Conservation (phyloP, 1,284 basidiomycete genomes). For the Microbotryomycetes sp. region DNA sequence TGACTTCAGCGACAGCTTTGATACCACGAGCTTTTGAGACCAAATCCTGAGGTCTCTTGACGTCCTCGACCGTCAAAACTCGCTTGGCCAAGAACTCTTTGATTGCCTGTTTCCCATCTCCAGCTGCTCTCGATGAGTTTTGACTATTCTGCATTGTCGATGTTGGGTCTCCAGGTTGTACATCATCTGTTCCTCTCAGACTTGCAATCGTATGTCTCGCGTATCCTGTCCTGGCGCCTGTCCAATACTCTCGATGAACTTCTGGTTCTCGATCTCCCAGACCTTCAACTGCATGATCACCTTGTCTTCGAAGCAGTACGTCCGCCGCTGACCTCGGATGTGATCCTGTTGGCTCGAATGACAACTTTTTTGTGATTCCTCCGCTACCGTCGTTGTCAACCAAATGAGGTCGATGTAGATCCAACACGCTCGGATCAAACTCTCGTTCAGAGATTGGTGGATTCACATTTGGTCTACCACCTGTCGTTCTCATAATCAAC, state of each 20-base stretch:
- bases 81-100: constrained; percentile 36
- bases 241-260: background rate
- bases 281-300: background rate
- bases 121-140: constrained; percentile 9
- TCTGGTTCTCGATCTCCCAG: background rate
- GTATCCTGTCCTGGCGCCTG: constrained; percentile 19
- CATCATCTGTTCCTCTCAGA: constrained; percentile 25
- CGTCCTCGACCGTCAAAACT: constrained; percentile 38
- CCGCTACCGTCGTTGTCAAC: background rate
- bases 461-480: constrained; percentile 39
- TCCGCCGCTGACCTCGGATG: constrained; percentile 21
- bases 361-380: background rate
- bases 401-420: constrained; percentile 18
- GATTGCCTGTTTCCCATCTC: constrained; percentile 24
- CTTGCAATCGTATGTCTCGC: background rate
- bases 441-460: constrained; percentile 40
- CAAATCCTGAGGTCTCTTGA: constrained; percentile 37
- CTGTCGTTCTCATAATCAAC: constrained; percentile 41
- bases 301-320: constrained; percentile 9
- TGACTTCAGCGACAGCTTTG: constrained; percentile 36
- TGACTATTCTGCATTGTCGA: too few relatives aligned
- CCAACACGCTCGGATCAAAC: constrained; percentile 34
- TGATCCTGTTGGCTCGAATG: background rate
- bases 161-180: background rate
- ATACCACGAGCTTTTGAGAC: constrained; percentile 32